A percentile compares a stretch with the other conserved stretches of the same genome.
Conservation (phyloP, 192 early-diverging fungal species). For the Spizellomyces punctatus region DNA sequence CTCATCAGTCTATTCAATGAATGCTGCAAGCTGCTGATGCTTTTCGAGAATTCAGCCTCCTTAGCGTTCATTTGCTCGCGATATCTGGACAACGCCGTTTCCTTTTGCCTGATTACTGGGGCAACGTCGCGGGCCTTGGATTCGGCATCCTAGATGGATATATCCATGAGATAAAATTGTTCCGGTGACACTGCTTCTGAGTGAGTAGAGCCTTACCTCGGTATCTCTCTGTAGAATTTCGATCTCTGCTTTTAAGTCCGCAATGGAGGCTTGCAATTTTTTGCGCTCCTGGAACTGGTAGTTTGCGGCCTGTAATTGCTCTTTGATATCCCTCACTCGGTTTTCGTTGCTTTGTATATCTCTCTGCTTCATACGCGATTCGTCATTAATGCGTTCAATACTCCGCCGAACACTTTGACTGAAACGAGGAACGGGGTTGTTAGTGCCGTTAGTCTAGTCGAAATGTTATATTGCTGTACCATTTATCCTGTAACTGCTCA, state of each 20-base stretch:
- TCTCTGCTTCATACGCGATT: slow-evolving; percentile 57
- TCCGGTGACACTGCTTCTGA: neutral
- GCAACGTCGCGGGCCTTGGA: slow-evolving; percentile 9
- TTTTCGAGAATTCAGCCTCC: slow-evolving; percentile 13
- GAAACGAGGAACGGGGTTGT: slow-evolving; percentile 21
- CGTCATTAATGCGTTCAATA: slow-evolving; percentile 54
- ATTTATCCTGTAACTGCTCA: slow-evolving; percentile 47
- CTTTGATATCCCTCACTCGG: slow-evolving; percentile 36
- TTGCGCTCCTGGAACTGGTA: slow-evolving; percentile 45
- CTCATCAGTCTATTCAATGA: slow-evolving; percentile 24
- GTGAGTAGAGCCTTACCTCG: slow-evolving; percentile 24
- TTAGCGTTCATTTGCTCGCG: neutral
- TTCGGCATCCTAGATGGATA: slow-evolving; percentile 13
- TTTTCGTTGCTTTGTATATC: slow-evolving; percentile 44
- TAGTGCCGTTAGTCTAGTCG: neutral
- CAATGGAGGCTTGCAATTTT: slow-evolving; percentile 34
- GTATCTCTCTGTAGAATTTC: slow-evolving; percentile 33
- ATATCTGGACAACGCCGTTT: slow-evolving; percentile 30
- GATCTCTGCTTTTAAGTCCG: slow-evolving; percentile 49
- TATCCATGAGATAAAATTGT: neutral
- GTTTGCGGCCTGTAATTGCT: slow-evolving; percentile 38
- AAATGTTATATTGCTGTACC: slow-evolving; percentile 4
- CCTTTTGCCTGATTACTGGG: slow-evolving; percentile 21
- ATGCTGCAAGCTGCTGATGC: slow-evolving; percentile 10
- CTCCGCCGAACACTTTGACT: slow-evolving; percentile 52